A percentile compares a stretch with the other conserved stretches of the same genome.
Conservation (phyloP, 768 basidiomycete genomes). For the Pulveroboletus frians region DNA sequence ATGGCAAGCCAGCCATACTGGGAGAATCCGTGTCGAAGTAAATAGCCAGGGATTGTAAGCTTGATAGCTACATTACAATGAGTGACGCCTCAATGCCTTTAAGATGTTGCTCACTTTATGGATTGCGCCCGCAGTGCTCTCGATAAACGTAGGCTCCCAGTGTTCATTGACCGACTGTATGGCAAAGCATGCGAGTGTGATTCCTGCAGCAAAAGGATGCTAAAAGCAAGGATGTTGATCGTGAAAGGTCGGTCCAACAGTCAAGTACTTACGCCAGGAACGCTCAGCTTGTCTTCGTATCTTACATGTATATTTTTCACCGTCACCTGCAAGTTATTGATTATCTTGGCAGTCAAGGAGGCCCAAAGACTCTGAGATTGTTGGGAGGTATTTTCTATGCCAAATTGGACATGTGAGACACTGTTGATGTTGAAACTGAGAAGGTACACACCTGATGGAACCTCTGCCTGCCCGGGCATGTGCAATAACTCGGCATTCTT, state of each 20-base stretch:
- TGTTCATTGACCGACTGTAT: slow-evolving; percentile 83
- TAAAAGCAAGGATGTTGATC: slow-evolving; percentile 28
- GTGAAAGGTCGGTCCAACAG: neutral
- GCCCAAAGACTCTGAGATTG: slow-evolving; percentile 82
- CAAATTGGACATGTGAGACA: slow-evolving; percentile 6
- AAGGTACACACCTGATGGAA: slow-evolving; percentile 39
- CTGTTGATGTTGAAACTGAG: neutral
- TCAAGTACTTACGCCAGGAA: slow-evolving; percentile 68
- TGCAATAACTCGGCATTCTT: slow-evolving; percentile 83
- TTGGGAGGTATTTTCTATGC: slow-evolving; percentile 42
- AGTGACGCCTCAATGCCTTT: neutral
- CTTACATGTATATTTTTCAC: slow-evolving; percentile 94
- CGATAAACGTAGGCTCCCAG: slow-evolving; percentile 91
- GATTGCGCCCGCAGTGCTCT: slow-evolving; percentile 78
- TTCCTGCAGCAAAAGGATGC: slow-evolving; percentile 92
- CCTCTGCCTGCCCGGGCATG: slow-evolving; percentile 53
- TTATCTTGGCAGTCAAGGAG: slow-evolving; percentile 80
- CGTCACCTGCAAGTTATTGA: slow-evolving; percentile 95
- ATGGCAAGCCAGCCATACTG: slow-evolving; percentile 66
- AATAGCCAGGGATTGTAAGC: slow-evolving; percentile 77
- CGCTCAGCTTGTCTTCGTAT: slow-evolving; percentile 92
- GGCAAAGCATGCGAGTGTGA: slow-evolving; percentile 83
- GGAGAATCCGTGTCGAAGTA: slow-evolving; percentile 94
- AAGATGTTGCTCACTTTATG: slow-evolving; percentile 61
- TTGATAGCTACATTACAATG: slow-evolving; percentile 57